A percentile compares a stretch with the other conserved stretches of the same genome.
Evolutionary conservation across 2,329 filamentous ascomycete species (phyloP).

Genomic region (Phialemoniopsis sp.): DNA sequence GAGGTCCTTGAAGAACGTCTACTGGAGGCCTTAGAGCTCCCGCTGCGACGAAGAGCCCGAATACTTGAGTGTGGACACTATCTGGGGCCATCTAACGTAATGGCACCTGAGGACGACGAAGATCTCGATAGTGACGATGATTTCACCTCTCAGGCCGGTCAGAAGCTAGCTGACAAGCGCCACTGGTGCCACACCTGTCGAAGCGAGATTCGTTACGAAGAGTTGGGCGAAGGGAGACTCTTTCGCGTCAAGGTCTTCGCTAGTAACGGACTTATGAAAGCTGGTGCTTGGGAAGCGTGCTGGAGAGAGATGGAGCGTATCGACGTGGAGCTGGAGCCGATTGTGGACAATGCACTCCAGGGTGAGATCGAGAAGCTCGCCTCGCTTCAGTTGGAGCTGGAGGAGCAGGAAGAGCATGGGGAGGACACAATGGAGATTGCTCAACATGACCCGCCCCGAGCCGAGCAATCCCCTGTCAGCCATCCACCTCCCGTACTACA

Average conservation of each 20-base stretch:
- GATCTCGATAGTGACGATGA: slow-evolving; percentile 43
- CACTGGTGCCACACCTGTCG: slow-evolving; percentile 56
- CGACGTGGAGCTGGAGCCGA: slow-evolving; percentile 84
- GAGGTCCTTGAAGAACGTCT: slow-evolving; percentile 75
- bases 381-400: slow-evolving; percentile 29
- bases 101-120: slow-evolving; percentile 32
- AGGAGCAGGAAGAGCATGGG: slow-evolving; percentile 24
- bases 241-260: slow-evolving; percentile 89
- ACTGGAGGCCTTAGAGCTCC: slow-evolving; percentile 70
- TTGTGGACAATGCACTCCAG: slow-evolving; percentile 55
- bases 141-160: slow-evolving; percentile 8
- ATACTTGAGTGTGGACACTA: slow-evolving; percentile 77
- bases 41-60: slow-evolving; percentile 57
- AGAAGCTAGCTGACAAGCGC: slow-evolving; percentile 23
- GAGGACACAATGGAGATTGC: background rate
- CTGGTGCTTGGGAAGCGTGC: slow-evolving; percentile 86
- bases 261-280: slow-evolving; percentile 88
- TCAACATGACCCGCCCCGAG: background rate
- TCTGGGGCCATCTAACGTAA: slow-evolving; percentile 54
- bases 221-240: slow-evolving; percentile 48
- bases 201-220: slow-evolving; percentile 50
- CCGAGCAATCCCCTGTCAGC: slow-evolving; percentile 4
- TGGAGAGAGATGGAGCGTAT: slow-evolving; percentile 99
- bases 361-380: slow-evolving; percentile 56
- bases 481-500: slow-evolving; percentile 3